Evolutionary conservation across 2,329 filamentous ascomycete species (phyloP), one percentile per base, ranked within the genome.

Genomic region (Alternaria arborescens): DNA sequence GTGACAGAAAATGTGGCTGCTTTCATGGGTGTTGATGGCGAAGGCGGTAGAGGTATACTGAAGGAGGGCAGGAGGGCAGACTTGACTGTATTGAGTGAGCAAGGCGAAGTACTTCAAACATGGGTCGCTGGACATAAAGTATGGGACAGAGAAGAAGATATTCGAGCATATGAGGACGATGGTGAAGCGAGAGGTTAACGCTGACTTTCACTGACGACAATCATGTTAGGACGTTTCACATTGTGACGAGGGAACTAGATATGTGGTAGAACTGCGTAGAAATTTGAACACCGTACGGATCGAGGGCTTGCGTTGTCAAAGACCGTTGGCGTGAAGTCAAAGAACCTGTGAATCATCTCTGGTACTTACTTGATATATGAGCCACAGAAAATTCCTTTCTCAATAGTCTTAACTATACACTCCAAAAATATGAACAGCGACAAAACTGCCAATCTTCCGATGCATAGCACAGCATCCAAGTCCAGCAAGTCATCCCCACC

Each of bases 1-100:
- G 82, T 82, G 10, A 84, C 82, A 16, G 82, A 85, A 74, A 85
- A 85, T 66, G 77, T 85, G 44, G 82, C 79, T 5, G 77, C 73
- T 18, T 71, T 85, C n/a, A 85, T 85, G 83, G 80, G 79, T 0
- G 64, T 79, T 18, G 79, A 83, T 62, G 69, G 70, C n/a, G 70
- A 71, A 32, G 77, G 80, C 55, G 83, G 83, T 2, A 78, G 77
- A 18, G 78, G 78, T 3, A 59, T 78, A 52, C 65, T 85, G 57
- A 80, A 76, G 62, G 72, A 77, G 61, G 83, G 83, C 4, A 65
- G 81, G 47, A 78, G 79, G 59, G 84, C 83, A 10, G 84, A 85
- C 72, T 79, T 85, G 63, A 80, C 81, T 40, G 79, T 85, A 16
- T 52, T 85, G 62, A 80, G 77, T 65, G 79, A 82, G 58, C 73